phyloP scores from a whole-genome alignment of 441 rosid genomes.

The Gossypium davidsonii region DNA sequence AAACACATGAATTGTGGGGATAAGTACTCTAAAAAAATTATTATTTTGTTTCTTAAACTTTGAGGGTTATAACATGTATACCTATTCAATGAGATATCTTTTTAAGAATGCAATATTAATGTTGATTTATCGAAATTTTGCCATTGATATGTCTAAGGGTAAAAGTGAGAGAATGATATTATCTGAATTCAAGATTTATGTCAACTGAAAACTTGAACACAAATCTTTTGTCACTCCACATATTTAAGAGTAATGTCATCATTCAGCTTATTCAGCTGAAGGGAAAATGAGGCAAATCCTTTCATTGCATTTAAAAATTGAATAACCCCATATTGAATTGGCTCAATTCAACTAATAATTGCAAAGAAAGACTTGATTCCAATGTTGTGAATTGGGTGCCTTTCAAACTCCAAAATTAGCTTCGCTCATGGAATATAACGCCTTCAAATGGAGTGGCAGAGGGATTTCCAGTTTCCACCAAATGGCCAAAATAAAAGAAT shows the following conservation, averaged over 20 bases:
- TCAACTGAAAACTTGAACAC: too few species aligned
- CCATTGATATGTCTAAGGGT: too few species aligned
- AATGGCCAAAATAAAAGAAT: not conserved
- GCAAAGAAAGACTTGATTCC: not conserved
- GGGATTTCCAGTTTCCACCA: not conserved
- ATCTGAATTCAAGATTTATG: too few species aligned
- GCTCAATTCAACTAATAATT: not conserved
- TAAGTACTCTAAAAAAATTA: too few species aligned
- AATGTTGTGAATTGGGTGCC: not conserved
- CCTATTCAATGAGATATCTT: too few species aligned
- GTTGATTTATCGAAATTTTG: too few species aligned
- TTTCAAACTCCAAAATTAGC: not conserved
- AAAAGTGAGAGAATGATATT: too few species aligned
- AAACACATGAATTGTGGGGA: too few species aligned
- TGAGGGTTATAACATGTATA: too few species aligned
- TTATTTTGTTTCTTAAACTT: too few species aligned
- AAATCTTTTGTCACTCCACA: too few species aligned
- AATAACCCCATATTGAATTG: not conserved
- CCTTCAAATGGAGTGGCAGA: not conserved
- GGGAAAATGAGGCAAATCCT: not conserved
- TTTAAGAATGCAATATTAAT: too few species aligned
- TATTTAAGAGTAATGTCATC: not conserved
- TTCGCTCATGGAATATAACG: not conserved
- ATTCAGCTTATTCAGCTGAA: not conserved
- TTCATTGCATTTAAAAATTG: not conserved